Evolutionary conservation across 371 early-diverging fungal species (phyloP), one percentile per base, ranked within the genome.

Genomic region (Mucor piriformis): DNA sequence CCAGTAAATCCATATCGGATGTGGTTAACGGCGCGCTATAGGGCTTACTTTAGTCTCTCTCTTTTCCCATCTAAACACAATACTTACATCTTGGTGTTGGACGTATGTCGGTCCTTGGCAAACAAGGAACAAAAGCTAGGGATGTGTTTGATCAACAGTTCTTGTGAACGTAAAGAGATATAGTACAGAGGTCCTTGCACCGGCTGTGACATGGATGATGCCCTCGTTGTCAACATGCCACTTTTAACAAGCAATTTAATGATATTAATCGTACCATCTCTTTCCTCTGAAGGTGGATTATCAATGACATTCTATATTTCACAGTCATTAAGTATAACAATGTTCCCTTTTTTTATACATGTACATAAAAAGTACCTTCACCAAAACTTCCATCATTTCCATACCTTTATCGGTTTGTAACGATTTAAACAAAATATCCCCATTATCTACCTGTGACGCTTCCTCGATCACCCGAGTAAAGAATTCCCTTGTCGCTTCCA

Each of bases 391-490:
- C 29, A 73, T 66, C 3, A 73, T 66, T 1, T 60, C 52, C 10
- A 18, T 29, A 5, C 64, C 71, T 23, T 59, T 55, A 0, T 65
- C 60, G 7, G 40, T 32, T 16, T 47, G 52, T n/a, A 69, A 18
- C 13, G 66, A 48, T 51, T 49, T 57, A 21, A 78, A 62, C 10
- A 78, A 16, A 1, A 63, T 21, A 59, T 71, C 64, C 8, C 74
- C 60, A 54, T 68, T 54, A 18, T 79, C 76, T 15, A 70, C 66
- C 33, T 73, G 72, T 3, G 72, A 72, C 12, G 68, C 64, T 51
- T 79, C 79, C 57, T 76, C 79, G 32, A 79, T 68, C 2, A 73
- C 49, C 12, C 79, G 66, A 15, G 74, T n/a, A 21, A 76, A 55
- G 18, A 79, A 61, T 29, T 79, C 75, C 35, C 67, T 60, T 12